Base-by-base conservation (phyloP, 2,329 filamentous ascomycete species). In the Ascocoryne sarcoides region DNA sequence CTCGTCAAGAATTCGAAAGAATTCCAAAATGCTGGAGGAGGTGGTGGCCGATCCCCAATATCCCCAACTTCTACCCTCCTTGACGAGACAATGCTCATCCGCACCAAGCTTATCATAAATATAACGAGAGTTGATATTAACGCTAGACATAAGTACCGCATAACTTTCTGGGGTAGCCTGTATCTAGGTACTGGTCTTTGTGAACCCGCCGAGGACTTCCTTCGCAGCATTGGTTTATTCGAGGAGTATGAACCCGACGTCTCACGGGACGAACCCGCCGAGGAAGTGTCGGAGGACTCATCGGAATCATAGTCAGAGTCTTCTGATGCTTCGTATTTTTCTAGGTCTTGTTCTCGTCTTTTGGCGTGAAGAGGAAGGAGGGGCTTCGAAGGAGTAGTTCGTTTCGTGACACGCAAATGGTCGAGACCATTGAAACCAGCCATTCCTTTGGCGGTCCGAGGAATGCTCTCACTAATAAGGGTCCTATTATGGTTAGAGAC, bases 1-100 rank as follows among this genome's bases (percentile, higher is more conserved):
- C 89, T 75, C 45, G 81, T 82, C 46, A 98, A 62, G 55, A 95
- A 93, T 0, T 79, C 77, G 58, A 94, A 96, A 8, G 73, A 75
- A 59, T 94, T 85, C 88, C 89, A 96, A n/a, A 49, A 45, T 4
- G 75, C 63, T 0, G 79, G 76, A 10, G 85, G 84, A 15, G 78
- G 75, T 0, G 75, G 62, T 0, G 76, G 70, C 10, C 71, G 71
- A 48, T 78, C 77, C 12, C 75, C 72, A 19, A 82, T 57, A 43
- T 70, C 69, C 21, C 73, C 71, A 37, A 72, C 61, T 46, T 73
- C 66, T 16, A 82, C 65, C 45, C 68, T 71, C 54, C 68, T 72
- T 55, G 85, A 82, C 49, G 84, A 84, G 14, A 75, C 65, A 54
- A 84, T 74, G 54, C 84, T 88, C 47, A 84, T 80, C 19, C 83